Evolutionary conservation across 257 asterid genomes (phyloP).

Genomic region (Primulina tabacum): DNA sequence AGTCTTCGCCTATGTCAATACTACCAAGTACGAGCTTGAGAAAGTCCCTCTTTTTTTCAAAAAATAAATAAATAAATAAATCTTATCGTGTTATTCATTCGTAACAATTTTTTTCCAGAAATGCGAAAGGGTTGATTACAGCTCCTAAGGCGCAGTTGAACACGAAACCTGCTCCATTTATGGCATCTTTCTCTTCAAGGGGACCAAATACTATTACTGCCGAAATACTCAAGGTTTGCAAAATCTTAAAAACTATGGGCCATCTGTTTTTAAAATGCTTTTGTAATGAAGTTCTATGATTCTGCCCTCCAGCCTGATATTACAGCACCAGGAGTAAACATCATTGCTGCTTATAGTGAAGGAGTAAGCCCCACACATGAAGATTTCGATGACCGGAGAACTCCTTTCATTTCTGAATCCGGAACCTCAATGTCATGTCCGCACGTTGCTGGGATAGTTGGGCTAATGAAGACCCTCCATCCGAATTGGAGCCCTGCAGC

Average conservation of each 20-base stretch:
- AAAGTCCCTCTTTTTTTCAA: too few relatives aligned
- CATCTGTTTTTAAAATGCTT: background rate
- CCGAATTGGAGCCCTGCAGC: slow-evolving; percentile 73
- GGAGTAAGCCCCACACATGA: slow-evolving; percentile 26
- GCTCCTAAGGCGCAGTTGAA: slow-evolving; percentile 26
- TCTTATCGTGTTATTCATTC: background rate
- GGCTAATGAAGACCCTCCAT: slow-evolving; percentile 46
- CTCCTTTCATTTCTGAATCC: slow-evolving; percentile 27
- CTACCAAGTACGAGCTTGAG: slow-evolving; percentile 28
- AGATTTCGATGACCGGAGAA: slow-evolving; percentile 26
- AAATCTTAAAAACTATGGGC: background rate
- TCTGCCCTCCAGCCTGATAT: slow-evolving; percentile 52
- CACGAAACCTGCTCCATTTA: slow-evolving; percentile 51
- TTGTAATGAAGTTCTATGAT: background rate
- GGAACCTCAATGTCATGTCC: slow-evolving; percentile 82
- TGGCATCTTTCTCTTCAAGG: slow-evolving; percentile 69
- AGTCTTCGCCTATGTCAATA: slow-evolving; percentile 39
- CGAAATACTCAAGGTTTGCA: slow-evolving; percentile 62
- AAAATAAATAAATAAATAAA: too few relatives aligned
- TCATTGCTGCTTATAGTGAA: slow-evolving; percentile 50
- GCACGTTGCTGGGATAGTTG: slow-evolving; percentile 59
- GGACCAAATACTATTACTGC: slow-evolving; percentile 59
- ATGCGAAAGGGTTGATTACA: slow-evolving; percentile 42
- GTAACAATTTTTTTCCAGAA: slow-evolving; percentile 21
- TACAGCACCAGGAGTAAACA: slow-evolving; percentile 61